Percentiles rank a stretch among this genome's conserved stretches.
Conservation (phyloP, 2,329 filamentous ascomycete genomes). For the Nannizziopsis barbatae region DNA sequence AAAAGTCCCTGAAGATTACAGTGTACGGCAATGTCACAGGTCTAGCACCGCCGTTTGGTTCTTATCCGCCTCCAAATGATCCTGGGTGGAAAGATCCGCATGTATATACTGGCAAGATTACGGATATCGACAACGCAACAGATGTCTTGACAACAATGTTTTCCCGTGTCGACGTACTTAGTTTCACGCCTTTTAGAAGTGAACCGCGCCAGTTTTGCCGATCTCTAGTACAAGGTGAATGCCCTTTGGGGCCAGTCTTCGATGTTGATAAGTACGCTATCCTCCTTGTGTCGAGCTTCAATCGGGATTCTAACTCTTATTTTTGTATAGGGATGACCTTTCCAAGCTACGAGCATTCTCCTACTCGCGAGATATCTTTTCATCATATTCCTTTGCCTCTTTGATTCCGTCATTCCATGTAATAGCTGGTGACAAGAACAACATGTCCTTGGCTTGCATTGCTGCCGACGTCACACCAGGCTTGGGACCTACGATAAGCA, state of each 20-base stretch:
- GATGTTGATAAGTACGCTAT: slow-evolving; percentile 40
- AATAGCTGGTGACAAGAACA: slow-evolving; percentile 57
- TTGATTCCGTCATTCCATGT: slow-evolving; percentile 63
- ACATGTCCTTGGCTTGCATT: slow-evolving; percentile 63
- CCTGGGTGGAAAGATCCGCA: slow-evolving; percentile 52
- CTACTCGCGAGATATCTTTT: slow-evolving; percentile 61
- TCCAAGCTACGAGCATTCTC: slow-evolving; percentile 57
- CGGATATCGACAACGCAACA: slow-evolving; percentile 47
- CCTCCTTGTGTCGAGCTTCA: not conserved
- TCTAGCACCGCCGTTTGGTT: slow-evolving; percentile 41
- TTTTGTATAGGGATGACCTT: slow-evolving; percentile 34
- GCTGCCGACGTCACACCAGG: slow-evolving; percentile 74
- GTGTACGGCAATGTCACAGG: slow-evolving; percentile 90
- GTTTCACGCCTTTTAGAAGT: slow-evolving; percentile 57
- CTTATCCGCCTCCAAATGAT: slow-evolving; percentile 50
- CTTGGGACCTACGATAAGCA: slow-evolving; percentile 57
- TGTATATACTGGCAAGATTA: slow-evolving; percentile 64
- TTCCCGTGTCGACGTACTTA: slow-evolving; percentile 60
- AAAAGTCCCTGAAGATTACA: slow-evolving; percentile 51
- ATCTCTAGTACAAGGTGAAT: slow-evolving; percentile 47
- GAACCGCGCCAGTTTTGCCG: slow-evolving; percentile 55
- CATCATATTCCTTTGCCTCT: slow-evolving; percentile 78
- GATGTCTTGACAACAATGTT: slow-evolving; percentile 63
- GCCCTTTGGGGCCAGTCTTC: slow-evolving; percentile 68
- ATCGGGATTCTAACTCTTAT: not conserved